Percentiles rank a stretch among this genome's conserved stretches.
Conservation (phyloP, 2,329 filamentous ascomycete genomes). For the Aureobasidium lini region DNA sequence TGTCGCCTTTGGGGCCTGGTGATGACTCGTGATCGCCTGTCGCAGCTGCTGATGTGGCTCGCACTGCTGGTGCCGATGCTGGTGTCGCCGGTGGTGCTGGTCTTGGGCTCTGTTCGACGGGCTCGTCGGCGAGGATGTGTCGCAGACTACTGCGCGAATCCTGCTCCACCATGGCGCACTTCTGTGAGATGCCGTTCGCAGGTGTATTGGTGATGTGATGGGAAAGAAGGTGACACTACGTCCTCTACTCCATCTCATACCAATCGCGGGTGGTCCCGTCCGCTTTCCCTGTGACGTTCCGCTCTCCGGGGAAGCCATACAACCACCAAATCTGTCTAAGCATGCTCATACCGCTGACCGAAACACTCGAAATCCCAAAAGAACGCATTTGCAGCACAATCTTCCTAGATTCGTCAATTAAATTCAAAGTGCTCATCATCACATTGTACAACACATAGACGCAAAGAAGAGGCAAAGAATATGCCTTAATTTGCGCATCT, state of each 20-base stretch:
- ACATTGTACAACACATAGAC: not conserved
- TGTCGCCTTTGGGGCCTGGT: conserved; percentile 5
- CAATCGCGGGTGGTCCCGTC: not conserved
- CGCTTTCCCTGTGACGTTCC: conserved; percentile 2
- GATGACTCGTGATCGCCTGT: not conserved
- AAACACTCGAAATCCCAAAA: too few species aligned
- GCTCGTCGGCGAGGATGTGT: conserved; percentile 24
- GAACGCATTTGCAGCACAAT: too few species aligned
- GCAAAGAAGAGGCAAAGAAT: not conserved
- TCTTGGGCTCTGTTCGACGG: conserved; percentile 14
- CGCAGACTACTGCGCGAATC: conserved; percentile 18
- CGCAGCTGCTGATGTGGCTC: not conserved
- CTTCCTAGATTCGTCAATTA: too few species aligned
- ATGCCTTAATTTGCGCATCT: not conserved
- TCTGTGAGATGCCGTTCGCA: not conserved
- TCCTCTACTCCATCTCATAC: not conserved
- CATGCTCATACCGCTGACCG: too few species aligned
- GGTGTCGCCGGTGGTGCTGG: conserved; percentile 16
- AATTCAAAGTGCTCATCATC: not conserved
- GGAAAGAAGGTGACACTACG: not conserved
- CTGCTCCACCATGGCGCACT: conserved; percentile 14
- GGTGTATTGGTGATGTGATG: not conserved
- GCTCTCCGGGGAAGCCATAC: conserved; percentile 3
- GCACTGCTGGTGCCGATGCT: conserved; percentile 13
- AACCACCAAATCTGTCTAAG: not conserved